Evolutionary conservation across 257 asterid species (phyloP), one percentile per base, ranked within the genome.

Genomic region (Perilla frutescens): DNA sequence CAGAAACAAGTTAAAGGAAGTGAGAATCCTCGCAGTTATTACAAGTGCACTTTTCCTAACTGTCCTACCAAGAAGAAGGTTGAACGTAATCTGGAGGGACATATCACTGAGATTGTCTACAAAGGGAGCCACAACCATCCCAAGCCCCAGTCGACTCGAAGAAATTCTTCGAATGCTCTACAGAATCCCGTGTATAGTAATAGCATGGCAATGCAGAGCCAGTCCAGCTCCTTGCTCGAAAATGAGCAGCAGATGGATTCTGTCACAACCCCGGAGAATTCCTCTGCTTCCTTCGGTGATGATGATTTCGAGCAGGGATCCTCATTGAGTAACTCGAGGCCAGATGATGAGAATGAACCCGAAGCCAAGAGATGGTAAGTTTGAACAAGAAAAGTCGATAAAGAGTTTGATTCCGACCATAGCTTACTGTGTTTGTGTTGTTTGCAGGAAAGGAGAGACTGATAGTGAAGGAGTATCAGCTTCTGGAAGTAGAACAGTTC

Each of bases 11-110:
- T 90, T 2, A 92, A 88, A 74, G 96, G 98, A 8, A 92, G 96
- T 60, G 94, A 92, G 60, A 92, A 92, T 78, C 97, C 97, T 64
- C 86, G 96, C 0, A 91, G 97, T 70, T 91, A 91, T 64, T 91
- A 82, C 86, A 91, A 92, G 82, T 92, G 98, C 78, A 93, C 96
- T 0, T 82, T 51, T 72, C 91, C 90, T 1, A 88, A 76, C 60
- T 93, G 98, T 61, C 96, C 97, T 1, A 91, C 97, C 4, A 93
- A 91, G 87, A 93, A 93, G 83, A 93, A 91, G 66, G 98, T 93
- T 4, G 97, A 93, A 71, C 81, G 91, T 7, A 88, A 87, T 62
- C 63, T 86, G 51, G 94, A 89, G 14, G 98, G 98, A 7, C 96
- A 89, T 60, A 77, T 93, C 12, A 93, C 98, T 9, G 97, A 91